Base-by-base conservation (phyloP, 306 rosid species). In the Leucaena leucocephala region DNA sequence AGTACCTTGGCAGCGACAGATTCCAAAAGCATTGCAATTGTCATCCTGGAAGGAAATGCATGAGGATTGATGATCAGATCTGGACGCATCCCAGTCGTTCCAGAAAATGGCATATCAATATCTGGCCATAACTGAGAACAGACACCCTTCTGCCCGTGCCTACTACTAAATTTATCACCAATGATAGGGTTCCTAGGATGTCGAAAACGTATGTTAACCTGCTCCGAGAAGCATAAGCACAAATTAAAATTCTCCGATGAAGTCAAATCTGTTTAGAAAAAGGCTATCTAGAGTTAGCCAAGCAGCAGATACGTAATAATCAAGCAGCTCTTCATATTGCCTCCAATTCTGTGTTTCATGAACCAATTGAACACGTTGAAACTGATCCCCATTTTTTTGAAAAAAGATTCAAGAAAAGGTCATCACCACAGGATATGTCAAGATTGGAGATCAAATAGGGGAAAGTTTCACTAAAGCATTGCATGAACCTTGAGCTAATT, bases 31-130 rank as follows among this genome's bases (percentile, higher is more conserved):
- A 93, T 95, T 35, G 97, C 98, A 86, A 95, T 95, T 15, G 99
- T 95, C 99, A 95, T 95, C 80, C 99, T 86, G n/a, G 98, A 95
- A 79, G 99, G 99, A 86, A 95, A 95, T 76, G 99, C 99, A 84
- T 95, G 99, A 34, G 99, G 99, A 85, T 95, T 95, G 62, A 95
- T 95, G 46, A 95, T 95, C 68, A 95, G 95, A 93, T 95, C 99
- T 21, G 99, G 99, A 21, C 99, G 98, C 98, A 95, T 91, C 64
- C 99, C 99, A 3, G 96, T 87, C 68, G 48, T 84, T 78, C 97
- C 99, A 85, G 89, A 87, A 93, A 93, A 95, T 78, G 99, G 99
- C 99, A 95, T 95, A 86, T 95, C 99, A 78, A 93, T 74, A 78
- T 95, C 98, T 75, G 98, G 98, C 98, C 98, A 92, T 86, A 95